Conservation (phyloP, 2,329 filamentous ascomycete genomes). For the Epichloe sibirici region DNA sequence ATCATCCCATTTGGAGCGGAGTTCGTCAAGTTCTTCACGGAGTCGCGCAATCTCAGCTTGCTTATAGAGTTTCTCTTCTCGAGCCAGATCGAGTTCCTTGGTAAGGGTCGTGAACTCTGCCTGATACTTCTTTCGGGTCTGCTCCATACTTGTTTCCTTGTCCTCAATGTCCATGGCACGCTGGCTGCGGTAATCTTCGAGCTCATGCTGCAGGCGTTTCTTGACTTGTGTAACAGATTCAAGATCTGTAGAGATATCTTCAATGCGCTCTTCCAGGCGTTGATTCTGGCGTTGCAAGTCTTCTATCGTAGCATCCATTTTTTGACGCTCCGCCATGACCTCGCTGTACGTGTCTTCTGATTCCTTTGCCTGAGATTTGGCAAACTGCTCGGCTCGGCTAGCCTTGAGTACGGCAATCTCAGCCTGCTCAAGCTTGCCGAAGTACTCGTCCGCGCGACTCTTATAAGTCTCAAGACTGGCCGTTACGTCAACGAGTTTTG, state of each 20-base stretch:
- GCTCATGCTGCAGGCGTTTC: conserved; percentile 89
- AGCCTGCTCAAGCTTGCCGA: conserved; percentile 90
- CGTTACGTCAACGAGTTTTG: conserved; percentile 70
- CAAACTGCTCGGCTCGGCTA: conserved; percentile 83
- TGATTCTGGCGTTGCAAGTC: conserved; percentile 85
- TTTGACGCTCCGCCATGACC: conserved; percentile 83
- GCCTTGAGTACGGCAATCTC: conserved; percentile 93
- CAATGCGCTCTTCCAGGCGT: conserved; percentile 77
- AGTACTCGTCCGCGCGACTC: conserved; percentile 87
- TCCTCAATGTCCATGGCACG: conserved; percentile 94
- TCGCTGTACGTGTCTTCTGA: conserved; percentile 82
- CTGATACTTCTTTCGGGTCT: conserved; percentile 96
- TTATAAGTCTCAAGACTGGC: conserved; percentile 85
- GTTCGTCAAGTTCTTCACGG: conserved; percentile 89
- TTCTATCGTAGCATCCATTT: conserved; percentile 77
- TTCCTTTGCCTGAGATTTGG: conserved; percentile 77
- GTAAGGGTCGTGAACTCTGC: conserved; percentile 79
- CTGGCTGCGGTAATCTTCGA: conserved; percentile 93
- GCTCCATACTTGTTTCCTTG: conserved; percentile 90
- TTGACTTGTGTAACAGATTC: conserved; percentile 78
- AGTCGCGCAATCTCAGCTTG: conserved; percentile 78
- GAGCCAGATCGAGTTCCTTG: conserved; percentile 84
- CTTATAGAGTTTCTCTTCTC: conserved; percentile 76
- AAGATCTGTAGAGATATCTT: conserved; percentile 83
- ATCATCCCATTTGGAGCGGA: conserved; percentile 95